A percentile compares a stretch with the other conserved stretches of the same genome.
Evolutionary conservation across 306 rosid species (phyloP).

Genomic region (Corylus americana): DNA sequence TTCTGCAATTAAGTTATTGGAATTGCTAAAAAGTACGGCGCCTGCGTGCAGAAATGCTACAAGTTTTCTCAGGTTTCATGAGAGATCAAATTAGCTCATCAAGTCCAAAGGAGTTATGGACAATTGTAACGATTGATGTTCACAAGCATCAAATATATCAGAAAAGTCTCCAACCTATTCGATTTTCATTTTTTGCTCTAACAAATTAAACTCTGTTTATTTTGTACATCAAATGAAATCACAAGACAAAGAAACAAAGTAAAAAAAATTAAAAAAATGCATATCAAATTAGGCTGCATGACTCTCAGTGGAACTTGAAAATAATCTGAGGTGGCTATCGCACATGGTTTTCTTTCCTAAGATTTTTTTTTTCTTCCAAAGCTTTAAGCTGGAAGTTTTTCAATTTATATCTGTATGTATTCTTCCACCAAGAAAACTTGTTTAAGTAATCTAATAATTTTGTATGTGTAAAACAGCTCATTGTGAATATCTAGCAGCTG

Average conservation of each 20-base stretch:
- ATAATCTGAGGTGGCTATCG: not conserved
- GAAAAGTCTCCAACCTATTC: not conserved
- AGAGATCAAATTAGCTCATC: not conserved
- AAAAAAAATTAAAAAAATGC: too few relatives aligned
- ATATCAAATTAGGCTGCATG: not conserved
- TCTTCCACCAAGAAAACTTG: not conserved
- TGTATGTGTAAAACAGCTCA: not conserved
- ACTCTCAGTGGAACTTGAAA: too few relatives aligned
- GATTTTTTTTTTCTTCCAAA: not conserved
- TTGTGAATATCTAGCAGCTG: not conserved
- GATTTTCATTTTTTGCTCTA: not conserved
- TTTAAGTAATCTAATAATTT: not conserved
- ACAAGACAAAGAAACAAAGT: not conserved
- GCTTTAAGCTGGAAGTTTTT: too few relatives aligned
- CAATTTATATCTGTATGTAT: not conserved
- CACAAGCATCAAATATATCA: not conserved
- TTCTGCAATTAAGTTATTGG: not conserved
- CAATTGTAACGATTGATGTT: not conserved
- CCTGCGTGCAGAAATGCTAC: not conserved
- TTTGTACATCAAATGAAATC: not conserved
- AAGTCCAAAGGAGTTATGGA: not conserved
- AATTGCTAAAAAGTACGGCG: not conserved
- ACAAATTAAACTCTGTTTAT: not conserved
- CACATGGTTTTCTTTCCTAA: not conserved
- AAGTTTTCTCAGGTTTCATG: not conserved